phyloP scores from a whole-genome alignment of 495 filamentous ascomycete species.

The Platismatia glauca region DNA sequence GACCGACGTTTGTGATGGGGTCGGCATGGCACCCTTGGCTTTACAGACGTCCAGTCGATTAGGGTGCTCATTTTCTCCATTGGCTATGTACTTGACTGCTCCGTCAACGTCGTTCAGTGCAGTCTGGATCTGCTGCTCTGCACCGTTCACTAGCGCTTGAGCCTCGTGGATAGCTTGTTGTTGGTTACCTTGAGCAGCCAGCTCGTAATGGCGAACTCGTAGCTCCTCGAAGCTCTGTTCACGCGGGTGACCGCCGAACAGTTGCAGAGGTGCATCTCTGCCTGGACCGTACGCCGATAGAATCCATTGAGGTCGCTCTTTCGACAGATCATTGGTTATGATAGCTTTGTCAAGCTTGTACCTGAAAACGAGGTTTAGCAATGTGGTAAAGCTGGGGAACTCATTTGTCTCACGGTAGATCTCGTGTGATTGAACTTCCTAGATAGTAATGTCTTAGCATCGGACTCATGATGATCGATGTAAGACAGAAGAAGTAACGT shows the following conservation, averaged over 20 bases:
- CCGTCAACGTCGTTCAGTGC: constrained; percentile 57
- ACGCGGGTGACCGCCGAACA: constrained; percentile 68
- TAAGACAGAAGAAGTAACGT: not conserved
- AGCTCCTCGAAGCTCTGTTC: constrained; percentile 83
- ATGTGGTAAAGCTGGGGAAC: not conserved
- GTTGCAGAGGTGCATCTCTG: constrained; percentile 59
- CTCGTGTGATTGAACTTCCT: constrained; percentile 6
- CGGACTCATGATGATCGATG: not conserved
- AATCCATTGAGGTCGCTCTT: constrained; percentile 67
- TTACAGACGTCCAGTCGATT: constrained; percentile 68
- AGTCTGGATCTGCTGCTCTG: constrained; percentile 58
- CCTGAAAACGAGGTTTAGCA: constrained; percentile 5
- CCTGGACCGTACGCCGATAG: constrained; percentile 76
- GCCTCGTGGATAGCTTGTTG: constrained; percentile 61
- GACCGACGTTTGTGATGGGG: constrained; percentile 22
- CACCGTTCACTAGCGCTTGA: constrained; percentile 45
- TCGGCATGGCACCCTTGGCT: constrained; percentile 30
- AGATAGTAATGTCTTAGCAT: constrained; percentile 6
- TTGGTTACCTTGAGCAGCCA: constrained; percentile 48
- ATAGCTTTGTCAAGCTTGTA: constrained; percentile 19
- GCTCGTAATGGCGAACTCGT: constrained; percentile 57
- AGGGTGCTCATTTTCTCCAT: constrained; percentile 62
- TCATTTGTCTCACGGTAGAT: constrained; percentile 2
- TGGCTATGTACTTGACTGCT: constrained; percentile 62
- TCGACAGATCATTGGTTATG: constrained; percentile 22